Conservation (phyloP, 202 grass and related monocot species). For the Cymbopogon flexuosus region DNA sequence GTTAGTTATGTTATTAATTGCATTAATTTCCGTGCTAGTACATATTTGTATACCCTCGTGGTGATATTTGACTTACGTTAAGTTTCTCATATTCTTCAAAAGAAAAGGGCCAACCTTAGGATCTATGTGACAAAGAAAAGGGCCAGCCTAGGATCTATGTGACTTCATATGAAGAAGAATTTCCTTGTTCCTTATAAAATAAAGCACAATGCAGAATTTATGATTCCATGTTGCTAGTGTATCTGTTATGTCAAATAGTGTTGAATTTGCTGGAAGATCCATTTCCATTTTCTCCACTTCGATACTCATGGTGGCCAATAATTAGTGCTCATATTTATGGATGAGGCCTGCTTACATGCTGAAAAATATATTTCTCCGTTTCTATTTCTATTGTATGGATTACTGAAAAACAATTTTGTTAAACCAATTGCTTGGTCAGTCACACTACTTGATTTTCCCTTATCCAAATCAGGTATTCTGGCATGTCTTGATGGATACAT, state of each 20-base stretch:
- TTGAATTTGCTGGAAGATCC: not conserved
- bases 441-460: not conserved
- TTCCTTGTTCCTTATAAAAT: not conserved
- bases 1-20: not conserved
- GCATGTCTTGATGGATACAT: constrained; percentile 79
- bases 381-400: not conserved
- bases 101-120: no score
- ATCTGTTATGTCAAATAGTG: not conserved
- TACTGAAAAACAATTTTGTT: not conserved
- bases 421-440: not conserved
- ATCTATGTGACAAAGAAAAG: not conserved
- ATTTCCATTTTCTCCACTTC: not conserved
- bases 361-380: not conserved
- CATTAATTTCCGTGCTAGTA: not conserved
- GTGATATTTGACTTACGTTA: not conserved
- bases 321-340: not conserved
- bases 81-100: not conserved
- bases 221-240: not conserved
- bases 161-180: not conserved
- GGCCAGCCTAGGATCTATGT: not conserved
- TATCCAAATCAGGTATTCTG: constrained; percentile 52
- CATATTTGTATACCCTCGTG: not conserved
- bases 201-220: not conserved
- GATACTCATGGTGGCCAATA: not conserved
- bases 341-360: not conserved